Evolutionary conservation across 2,329 filamentous ascomycete genomes (phyloP), one percentile per base, ranked within the genome.

Genomic region (Aspergillus jensenii): DNA sequence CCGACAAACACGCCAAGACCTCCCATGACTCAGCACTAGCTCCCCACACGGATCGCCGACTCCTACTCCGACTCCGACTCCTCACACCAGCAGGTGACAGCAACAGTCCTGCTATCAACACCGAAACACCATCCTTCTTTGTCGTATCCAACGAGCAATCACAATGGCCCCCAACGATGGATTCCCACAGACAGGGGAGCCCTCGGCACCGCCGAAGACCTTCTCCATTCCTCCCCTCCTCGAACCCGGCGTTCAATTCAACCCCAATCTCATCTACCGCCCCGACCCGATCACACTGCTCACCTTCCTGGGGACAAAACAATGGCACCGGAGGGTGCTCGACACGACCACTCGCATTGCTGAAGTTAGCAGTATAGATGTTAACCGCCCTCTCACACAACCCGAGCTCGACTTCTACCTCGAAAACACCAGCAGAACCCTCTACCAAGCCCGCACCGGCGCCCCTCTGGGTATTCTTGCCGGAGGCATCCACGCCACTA

Each of bases 341-440:
- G 55, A 45, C 14, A 12, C 17, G 0, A 35, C 15, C 12, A 15
- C 59, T 64, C 9, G 31, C 5, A 37, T 62, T 2, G 65, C 71
- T 2, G 66, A 69, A 15, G 61, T 62, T 11, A 57, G 54, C 15
- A 63, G 64, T 19, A 58, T 67, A 17, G 9, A 68, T 5, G 56
- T 69, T 1, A 63, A 67, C 25, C 68, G 74, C 9, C 21, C 55
- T 6, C 66, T 66, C 3, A 73, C 70, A 2, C 74, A 76, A 55
- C 65, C 68, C 8, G 74, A 76, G 52, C 46, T 74, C 21, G 73
- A 76, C 59, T 68, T 67, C 19, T 63, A 73, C 37, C 65, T 69
- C 19, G 56, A 60, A n/a, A 59, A 64, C 43, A 40, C 52, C 48
- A 65, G 68, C 21, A 59, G 52, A 3, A 23, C 43, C 31, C n/a